Conservation (phyloP, 1,284 basidiomycete genomes). For the Wolfiporia cocos region DNA sequence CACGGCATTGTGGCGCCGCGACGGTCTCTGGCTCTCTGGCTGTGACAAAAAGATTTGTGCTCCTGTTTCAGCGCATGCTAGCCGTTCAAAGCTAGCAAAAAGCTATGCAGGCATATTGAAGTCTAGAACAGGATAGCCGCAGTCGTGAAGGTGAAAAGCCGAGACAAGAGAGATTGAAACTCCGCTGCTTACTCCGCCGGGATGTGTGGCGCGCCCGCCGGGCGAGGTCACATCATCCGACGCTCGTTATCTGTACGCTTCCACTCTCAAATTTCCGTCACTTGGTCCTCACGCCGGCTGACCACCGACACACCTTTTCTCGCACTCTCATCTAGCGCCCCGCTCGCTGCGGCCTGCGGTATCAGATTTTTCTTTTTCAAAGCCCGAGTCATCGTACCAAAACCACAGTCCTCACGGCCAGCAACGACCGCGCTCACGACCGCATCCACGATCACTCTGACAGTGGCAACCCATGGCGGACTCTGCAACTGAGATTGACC, state of each 20-base stretch:
- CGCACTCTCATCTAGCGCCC: slow-evolving; percentile 5
- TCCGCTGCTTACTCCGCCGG: slow-evolving; percentile 18
- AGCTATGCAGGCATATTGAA: too few species aligned
- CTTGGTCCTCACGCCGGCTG: slow-evolving; percentile 26
- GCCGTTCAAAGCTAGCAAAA: too few species aligned
- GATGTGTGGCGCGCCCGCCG: too few species aligned
- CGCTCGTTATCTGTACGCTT: slow-evolving; percentile 27
- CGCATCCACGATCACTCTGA: slow-evolving; percentile 19
- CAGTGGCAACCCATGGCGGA: slow-evolving; percentile 45
- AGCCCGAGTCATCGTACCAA: slow-evolving; percentile 13
- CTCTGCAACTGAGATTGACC: slow-evolving; percentile 83
- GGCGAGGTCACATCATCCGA: slow-evolving; percentile 24
- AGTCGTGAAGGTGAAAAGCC: not conserved
- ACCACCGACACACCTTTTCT: slow-evolving; percentile 17
- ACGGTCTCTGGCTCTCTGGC: too few species aligned
- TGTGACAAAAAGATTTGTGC: too few species aligned
- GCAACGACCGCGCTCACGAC: slow-evolving; percentile 23
- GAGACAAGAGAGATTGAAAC: slow-evolving; percentile 11
- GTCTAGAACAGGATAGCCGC: not conserved
- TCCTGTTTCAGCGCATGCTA: too few species aligned
- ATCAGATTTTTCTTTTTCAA: slow-evolving; percentile 7
- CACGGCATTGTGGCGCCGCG: too few species aligned
- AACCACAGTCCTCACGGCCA: slow-evolving; percentile 21
- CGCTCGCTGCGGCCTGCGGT: slow-evolving; percentile 6
- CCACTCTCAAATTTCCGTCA: slow-evolving; percentile 24